Evolutionary conservation across 352 stramenopile genomes (phyloP), one percentile per base, ranked within the genome.

Genomic region (Phytophthora meadii): DNA sequence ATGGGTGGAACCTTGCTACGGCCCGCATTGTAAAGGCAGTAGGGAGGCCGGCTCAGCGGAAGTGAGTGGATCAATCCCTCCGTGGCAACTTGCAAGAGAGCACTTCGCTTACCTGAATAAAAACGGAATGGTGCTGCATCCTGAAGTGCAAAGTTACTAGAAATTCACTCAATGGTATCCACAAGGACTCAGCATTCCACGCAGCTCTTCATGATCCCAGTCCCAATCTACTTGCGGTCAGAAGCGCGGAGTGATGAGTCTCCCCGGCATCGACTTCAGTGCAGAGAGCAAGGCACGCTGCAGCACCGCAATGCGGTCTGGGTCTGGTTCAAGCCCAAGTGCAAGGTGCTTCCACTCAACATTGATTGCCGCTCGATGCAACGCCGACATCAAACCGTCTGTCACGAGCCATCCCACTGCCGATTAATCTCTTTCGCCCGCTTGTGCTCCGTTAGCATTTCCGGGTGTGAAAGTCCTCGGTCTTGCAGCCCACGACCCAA

Each of bases 361-460:
- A 58, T 45, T 52, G 56, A 58, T 65, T 65, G 47, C 47, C 37
- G n/a, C 17, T 15, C 32, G 46, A 19, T 15, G 54, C 42, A 37
- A 34, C 34, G 30, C 32, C 45, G 44, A 30, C 10, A 34, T 17
- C 28, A 24, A 17, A 53, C 51, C 57, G 59, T 67, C 59, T 67
- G 50, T 55, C 50, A 27, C 14, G 25, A 24, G 15, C 0, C 0
- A 36, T 67, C 50, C 59, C 59, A 67, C 59, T 45, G 5, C 28
- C 12, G 8, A 32, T 67, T 67, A 67, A 67, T 67, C 49, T 27
- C 45, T 48, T 36, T 61, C 59, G 50, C 27, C 50, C 30, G 32
- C 11, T 67, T 53, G 47, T 47, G 28, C 27, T 52, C 2, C 30
- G 30, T 36, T 12, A 30, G 37, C 37, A 42, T 22, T 25, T 44